phyloP scores from a whole-genome alignment of 345 rosid genomes.

The Abelmoschus esculentus region DNA sequence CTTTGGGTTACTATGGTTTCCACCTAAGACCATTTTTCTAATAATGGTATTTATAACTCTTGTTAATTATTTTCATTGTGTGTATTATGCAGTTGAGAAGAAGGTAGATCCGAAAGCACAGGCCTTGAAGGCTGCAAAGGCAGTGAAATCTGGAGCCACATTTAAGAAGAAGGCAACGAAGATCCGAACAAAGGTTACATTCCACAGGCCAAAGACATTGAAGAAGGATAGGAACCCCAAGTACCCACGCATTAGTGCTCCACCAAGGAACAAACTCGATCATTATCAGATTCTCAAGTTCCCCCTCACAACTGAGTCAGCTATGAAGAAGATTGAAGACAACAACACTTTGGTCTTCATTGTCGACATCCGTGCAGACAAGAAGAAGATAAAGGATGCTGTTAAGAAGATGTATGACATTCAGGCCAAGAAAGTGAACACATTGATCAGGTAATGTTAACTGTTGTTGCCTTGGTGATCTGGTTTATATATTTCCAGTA shows the following conservation, averaged over 20 bases:
- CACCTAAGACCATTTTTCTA: neutral
- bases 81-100: conserved; percentile 37
- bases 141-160: conserved; percentile 69
- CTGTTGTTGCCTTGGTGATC: neutral
- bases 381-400: conserved; percentile 86
- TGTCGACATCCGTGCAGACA: conserved; percentile 87
- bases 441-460: conserved; percentile 65
- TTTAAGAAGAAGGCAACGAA: conserved; percentile 75
- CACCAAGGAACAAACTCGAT: conserved; percentile 85
- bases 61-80: neutral
- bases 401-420: conserved; percentile 95
- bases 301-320: conserved; percentile 89
- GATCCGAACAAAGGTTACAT: conserved; percentile 82
- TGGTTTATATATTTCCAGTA: neutral
- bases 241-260: conserved; percentile 67
- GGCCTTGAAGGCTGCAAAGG: conserved; percentile 82
- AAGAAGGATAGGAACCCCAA: conserved; percentile 75
- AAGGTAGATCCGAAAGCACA: conserved; percentile 79
- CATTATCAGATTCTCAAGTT: conserved; percentile 84
- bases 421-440: conserved; percentile 88
- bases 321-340: conserved; percentile 94
- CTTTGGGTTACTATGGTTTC: neutral
- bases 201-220: conserved; percentile 84
- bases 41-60: neutral
- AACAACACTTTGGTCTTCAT: conserved; percentile 94